Percentiles rank a stretch among this genome's conserved stretches.
phyloP scores from a whole-genome alignment of 805 yeast genomes.

The Lipomyces sp. region DNA sequence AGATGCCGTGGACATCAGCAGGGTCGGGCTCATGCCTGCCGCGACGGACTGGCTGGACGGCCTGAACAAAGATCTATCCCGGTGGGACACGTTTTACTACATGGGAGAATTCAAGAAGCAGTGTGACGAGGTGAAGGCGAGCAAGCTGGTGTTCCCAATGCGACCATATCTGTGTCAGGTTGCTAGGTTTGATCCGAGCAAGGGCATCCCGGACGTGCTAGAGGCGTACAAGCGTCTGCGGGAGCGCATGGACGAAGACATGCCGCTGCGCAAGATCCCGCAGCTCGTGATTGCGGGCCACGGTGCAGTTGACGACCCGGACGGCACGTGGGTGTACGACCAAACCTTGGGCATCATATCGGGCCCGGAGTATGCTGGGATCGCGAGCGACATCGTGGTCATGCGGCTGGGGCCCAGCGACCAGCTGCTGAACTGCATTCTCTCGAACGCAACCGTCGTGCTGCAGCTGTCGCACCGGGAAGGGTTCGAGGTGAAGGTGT shows the following conservation, averaged over 20 bases:
- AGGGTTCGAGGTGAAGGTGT: constrained; percentile 29
- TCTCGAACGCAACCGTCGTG: constrained; percentile 24
- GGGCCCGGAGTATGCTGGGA: constrained; percentile 10
- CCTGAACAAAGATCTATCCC: constrained; percentile 21
- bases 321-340: constrained; percentile 25
- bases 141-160: constrained; percentile 24
- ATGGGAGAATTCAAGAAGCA: constrained; percentile 22
- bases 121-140: constrained; percentile 26
- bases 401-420: constrained; percentile 28
- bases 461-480: constrained; percentile 28
- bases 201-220: constrained; percentile 28
- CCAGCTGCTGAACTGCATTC: constrained; percentile 25
- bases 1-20: constrained; percentile 11
- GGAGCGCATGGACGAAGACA: constrained; percentile 23
- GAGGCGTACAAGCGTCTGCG: constrained; percentile 25
- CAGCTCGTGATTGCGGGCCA: constrained; percentile 29
- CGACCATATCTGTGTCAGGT: constrained; percentile 28
- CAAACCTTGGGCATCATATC: constrained; percentile 15
- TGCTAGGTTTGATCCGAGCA: constrained; percentile 30
- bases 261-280: constrained; percentile 28
- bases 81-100: constrained; percentile 27
- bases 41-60: constrained; percentile 30
- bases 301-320: constrained; percentile 29
- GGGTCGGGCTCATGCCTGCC: constrained; percentile 27
- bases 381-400: constrained; percentile 23